These are phyloP conservation scores for Penicillium parvum DNA, from an alignment of 495 filamentous ascomycete genomes.

Conservation along the genomic window DNA sequence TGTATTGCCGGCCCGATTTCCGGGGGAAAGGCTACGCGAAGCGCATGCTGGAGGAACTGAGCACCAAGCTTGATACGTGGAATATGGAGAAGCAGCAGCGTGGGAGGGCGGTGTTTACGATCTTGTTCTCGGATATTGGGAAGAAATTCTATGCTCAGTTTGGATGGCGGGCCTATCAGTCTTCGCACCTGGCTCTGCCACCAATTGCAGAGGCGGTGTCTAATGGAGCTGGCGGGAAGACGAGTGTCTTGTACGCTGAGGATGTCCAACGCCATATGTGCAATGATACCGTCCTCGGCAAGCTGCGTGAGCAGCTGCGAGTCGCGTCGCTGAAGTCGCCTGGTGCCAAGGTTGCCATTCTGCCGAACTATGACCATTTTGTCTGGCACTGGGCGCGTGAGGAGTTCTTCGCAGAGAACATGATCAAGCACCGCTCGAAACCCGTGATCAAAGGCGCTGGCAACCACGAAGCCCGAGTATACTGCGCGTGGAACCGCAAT, in stretches of 20 bases:
- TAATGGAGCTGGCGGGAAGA: slow-evolving; percentile 7
- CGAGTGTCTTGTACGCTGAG: slow-evolving; percentile 22
- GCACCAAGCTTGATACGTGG: slow-evolving; percentile 48
- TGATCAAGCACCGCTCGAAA: slow-evolving; percentile 30
- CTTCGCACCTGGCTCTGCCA: slow-evolving; percentile 63
- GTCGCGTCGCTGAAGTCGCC: slow-evolving; percentile 28
- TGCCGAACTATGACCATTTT: slow-evolving; percentile 68
- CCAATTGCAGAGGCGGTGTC: slow-evolving; percentile 30
- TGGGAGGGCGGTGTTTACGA: slow-evolving; percentile 53
- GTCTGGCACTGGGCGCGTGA: slow-evolving; percentile 86
- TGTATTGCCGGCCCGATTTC: slow-evolving; percentile 71
- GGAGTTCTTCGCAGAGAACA: slow-evolving; percentile 66
- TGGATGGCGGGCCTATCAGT: slow-evolving; percentile 75
- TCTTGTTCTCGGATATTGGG: slow-evolving; percentile 92
- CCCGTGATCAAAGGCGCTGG: slow-evolving; percentile 69
- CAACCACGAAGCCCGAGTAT: slow-evolving; percentile 51
- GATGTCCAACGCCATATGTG: slow-evolving; percentile 36
- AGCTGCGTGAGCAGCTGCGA: slow-evolving; percentile 31
- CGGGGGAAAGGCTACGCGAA: slow-evolving; percentile 75
- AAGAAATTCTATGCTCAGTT: slow-evolving; percentile 81
- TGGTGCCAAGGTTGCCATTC: slow-evolving; percentile 54
- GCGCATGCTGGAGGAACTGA: slow-evolving; percentile 60
- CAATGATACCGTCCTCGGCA: slow-evolving; percentile 26
- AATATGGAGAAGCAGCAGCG: slow-evolving; percentile 39
- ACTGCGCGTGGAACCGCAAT: slow-evolving; percentile 77